phyloP scores from a whole-genome alignment of 805 yeast species.

The Torulaspora franciscae region DNA sequence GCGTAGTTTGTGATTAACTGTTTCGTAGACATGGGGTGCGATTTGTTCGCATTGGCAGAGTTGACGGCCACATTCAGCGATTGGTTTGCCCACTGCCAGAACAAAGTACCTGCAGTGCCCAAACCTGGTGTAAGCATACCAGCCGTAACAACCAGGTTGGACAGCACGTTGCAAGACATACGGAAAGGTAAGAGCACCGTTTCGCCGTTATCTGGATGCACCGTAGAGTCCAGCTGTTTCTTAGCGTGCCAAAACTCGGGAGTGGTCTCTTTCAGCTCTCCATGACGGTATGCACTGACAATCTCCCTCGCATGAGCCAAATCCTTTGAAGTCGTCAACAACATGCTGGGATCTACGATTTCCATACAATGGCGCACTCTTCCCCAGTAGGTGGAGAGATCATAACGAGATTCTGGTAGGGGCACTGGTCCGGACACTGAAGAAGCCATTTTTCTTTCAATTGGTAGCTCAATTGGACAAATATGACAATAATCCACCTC shows the following conservation, averaged over 20 bases:
- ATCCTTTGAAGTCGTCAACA: constrained; percentile 62
- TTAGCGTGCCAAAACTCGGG: constrained; percentile 88
- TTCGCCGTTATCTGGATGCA: constrained; percentile 96
- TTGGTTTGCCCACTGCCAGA: constrained; percentile 98
- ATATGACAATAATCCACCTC: not conserved
- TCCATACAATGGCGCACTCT: constrained; percentile 92
- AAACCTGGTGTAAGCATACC: constrained; percentile 97
- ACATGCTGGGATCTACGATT: constrained; percentile 87
- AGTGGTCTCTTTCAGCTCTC: constrained; percentile 57
- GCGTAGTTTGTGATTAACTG: constrained; percentile 77
- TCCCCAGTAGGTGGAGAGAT: constrained; percentile 82
- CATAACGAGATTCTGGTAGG: constrained; percentile 76
- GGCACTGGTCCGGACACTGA: constrained; percentile 77
- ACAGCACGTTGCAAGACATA: constrained; percentile 93
- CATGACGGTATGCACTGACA: constrained; percentile 69
- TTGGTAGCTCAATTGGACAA: not conserved
- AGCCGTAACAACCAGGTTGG: constrained; percentile 89
- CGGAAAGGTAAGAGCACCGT: constrained; percentile 90
- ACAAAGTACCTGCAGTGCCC: constrained; percentile 83
- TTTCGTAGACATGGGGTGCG: constrained; percentile 76
- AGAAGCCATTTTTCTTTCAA: constrained; percentile 61
- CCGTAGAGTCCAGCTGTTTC: constrained; percentile 79
- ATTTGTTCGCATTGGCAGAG: constrained; percentile 92
- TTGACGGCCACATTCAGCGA: constrained; percentile 95
- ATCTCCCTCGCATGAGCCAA: constrained; percentile 59